Percentiles rank a stretch among this genome's conserved stretches.
These are phyloP conservation scores for Podaxis rugospora DNA, from an alignment of 768 basidiomycete genomes.

Conservation along the genomic window DNA sequence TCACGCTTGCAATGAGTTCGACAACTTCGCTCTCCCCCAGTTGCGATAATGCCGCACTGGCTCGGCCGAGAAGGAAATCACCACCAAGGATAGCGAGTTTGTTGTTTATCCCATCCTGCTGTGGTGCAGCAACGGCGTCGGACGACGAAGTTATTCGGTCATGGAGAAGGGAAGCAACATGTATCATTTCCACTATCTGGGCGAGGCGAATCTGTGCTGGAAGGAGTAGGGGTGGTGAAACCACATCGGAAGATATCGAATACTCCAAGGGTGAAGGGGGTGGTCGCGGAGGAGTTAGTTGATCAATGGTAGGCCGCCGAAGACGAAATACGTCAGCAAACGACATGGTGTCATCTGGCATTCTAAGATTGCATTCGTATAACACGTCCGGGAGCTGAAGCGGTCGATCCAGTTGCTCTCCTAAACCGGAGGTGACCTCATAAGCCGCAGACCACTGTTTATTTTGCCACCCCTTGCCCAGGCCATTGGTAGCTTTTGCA, in stretches of 20 bases:
- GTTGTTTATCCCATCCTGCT: conserved; percentile 77
- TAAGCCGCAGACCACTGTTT: conserved; percentile 57
- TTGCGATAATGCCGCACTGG: conserved; percentile 81
- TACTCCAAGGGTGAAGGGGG: conserved; percentile 19
- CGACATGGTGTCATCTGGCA: conserved; percentile 72
- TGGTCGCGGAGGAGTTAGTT: conserved; percentile 27
- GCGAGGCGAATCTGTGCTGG: conserved; percentile 91
- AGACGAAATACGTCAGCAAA: conserved; percentile 59
- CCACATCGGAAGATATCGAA: conserved; percentile 13
- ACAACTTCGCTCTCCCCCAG: conserved; percentile 88
- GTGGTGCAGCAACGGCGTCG: conserved; percentile 40
- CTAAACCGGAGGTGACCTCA: conserved; percentile 49
- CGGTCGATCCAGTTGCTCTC: conserved; percentile 70
- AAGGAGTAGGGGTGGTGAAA: conserved; percentile 45
- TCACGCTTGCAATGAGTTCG: conserved; percentile 87
- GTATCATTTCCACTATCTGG: conserved; percentile 97
- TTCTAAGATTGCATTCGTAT: conserved; percentile 87
- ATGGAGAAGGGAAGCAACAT: conserved; percentile 90
- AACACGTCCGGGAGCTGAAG: conserved; percentile 76
- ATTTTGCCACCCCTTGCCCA: conserved; percentile 60
- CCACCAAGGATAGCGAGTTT: conserved; percentile 93
- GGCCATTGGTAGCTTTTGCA: conserved; percentile 88
- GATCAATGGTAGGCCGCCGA: conserved; percentile 18
- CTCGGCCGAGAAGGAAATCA: conserved; percentile 92
- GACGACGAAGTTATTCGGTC: conserved; percentile 84